Evolutionary conservation across 805 yeast species (phyloP).

Genomic region (Candida maltosa): DNA sequence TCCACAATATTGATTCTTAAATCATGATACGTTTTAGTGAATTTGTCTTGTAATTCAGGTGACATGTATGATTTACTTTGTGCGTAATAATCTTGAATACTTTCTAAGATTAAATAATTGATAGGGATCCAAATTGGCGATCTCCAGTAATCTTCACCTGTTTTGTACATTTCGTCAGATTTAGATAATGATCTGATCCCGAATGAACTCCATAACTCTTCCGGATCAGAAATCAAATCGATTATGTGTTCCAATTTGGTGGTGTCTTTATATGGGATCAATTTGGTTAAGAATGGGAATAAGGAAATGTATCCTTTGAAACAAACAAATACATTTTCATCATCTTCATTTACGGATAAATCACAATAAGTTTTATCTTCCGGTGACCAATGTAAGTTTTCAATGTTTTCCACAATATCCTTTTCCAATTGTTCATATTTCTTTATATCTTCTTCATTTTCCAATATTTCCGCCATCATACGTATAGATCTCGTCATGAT

Average conservation of each 20-base stretch:
- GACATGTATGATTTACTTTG: slow-evolving; percentile 26
- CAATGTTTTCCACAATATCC: slow-evolving; percentile 61
- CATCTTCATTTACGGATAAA: slow-evolving; percentile 69
- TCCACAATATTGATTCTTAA: slow-evolving; percentile 66
- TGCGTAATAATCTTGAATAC: slow-evolving; percentile 53
- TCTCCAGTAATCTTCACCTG: slow-evolving; percentile 92
- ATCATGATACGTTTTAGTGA: slow-evolving; percentile 42
- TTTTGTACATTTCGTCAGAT: slow-evolving; percentile 59
- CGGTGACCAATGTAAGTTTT: slow-evolving; percentile 77
- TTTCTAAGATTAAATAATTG: slow-evolving; percentile 77
- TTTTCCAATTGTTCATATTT: slow-evolving; percentile 50
- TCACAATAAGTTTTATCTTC: slow-evolving; percentile 74
- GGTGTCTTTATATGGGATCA: slow-evolving; percentile 47
- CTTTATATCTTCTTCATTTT: slow-evolving; percentile 54
- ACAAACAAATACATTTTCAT: slow-evolving; percentile 66
- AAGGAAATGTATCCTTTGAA: slow-evolving; percentile 85
- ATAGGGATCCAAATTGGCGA: slow-evolving; percentile 92
- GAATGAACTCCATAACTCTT: slow-evolving; percentile 68
- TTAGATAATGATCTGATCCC: slow-evolving; percentile 84
- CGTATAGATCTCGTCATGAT: slow-evolving; percentile 84
- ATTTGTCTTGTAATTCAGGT: slow-evolving; percentile 34
- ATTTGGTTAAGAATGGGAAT: slow-evolving; percentile 77
- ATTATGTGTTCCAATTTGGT: slow-evolving; percentile 50
- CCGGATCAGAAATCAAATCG: slow-evolving; percentile 61
- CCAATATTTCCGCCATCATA: slow-evolving; percentile 63